A percentile compares a stretch with the other conserved stretches of the same genome.
These are phyloP conservation scores for Claviceps quebecensis DNA, from an alignment of 2,329 filamentous ascomycete species.

Conservation along the genomic window DNA sequence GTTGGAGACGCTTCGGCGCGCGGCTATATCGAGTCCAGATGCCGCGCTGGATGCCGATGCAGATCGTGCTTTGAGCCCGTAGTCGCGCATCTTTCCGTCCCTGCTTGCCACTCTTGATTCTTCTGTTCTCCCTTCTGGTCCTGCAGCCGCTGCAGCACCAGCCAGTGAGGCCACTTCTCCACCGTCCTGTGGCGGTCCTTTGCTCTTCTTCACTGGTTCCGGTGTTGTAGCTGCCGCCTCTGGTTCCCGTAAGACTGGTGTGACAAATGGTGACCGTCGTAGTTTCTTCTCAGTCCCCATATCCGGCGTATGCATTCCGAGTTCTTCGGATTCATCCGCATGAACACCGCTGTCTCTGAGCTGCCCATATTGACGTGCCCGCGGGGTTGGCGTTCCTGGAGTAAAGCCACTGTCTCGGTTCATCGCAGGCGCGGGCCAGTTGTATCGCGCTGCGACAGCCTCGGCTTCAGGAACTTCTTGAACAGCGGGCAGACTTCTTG, in stretches of 20 bases:
- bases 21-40: constrained; percentile 10
- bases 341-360: constrained; percentile 44
- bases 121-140: neutral
- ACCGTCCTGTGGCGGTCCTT: constrained; percentile 15
- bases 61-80: neutral
- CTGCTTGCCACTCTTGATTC: neutral
- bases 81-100: constrained; percentile 5
- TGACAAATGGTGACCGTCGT: constrained; percentile 20
- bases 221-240: constrained; percentile 22
- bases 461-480: constrained; percentile 35
- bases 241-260: constrained; percentile 27
- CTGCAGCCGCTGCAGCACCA: neutral
- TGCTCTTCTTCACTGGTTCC: constrained; percentile 30
- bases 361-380: constrained; percentile 21
- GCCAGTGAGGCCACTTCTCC: constrained; percentile 11
- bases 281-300: constrained; percentile 14
- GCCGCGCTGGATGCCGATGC: neutral
- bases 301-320: constrained; percentile 16
- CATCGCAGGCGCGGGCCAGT: constrained; percentile 18
- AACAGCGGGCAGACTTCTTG: constrained; percentile 35
- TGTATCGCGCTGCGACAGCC: constrained; percentile 15
- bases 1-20: constrained; percentile 36
- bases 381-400: constrained; percentile 29
- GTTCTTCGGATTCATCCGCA: constrained; percentile 32
- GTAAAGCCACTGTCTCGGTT: constrained; percentile 22